A percentile compares a stretch with the other conserved stretches of the same genome.
Evolutionary conservation across 2,329 filamentous ascomycete species (phyloP).

Genomic region (Neodidymelliopsis sp.): DNA sequence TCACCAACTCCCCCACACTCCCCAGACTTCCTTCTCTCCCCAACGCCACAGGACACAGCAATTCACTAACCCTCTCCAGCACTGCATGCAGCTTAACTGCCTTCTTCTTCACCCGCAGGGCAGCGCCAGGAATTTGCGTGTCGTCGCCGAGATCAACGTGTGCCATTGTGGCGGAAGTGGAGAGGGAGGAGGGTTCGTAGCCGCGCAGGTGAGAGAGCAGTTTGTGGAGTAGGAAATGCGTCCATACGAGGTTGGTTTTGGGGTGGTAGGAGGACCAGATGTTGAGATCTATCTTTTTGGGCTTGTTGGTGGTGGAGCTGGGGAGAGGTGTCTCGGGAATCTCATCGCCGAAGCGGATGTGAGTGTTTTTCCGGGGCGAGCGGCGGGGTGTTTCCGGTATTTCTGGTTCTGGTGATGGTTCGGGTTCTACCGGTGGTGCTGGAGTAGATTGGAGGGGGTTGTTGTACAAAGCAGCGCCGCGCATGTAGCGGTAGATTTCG

Average conservation of each 20-base stretch:
- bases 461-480: conserved; percentile 53
- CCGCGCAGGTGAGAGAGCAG: conserved; percentile 55
- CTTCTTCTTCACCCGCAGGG: conserved; percentile 41
- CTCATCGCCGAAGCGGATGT: conserved; percentile 35
- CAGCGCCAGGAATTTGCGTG: conserved; percentile 14
- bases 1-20: conserved; percentile 46
- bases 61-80: conserved; percentile 45
- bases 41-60: conserved; percentile 51
- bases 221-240: conserved; percentile 66
- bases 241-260: conserved; percentile 69
- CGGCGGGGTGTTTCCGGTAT: conserved; percentile 25
- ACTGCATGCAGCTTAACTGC: conserved; percentile 49
- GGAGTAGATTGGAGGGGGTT: conserved; percentile 48
- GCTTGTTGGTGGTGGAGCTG: conserved; percentile 9
- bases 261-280: conserved; percentile 65
- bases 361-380: conserved; percentile 36
- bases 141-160: conserved; percentile 21
- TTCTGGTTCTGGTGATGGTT: conserved; percentile 10
- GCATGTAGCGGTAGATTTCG: conserved; percentile 64
- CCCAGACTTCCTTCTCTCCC: conserved; percentile 29
- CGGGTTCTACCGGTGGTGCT: background rate
- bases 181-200: conserved; percentile 29
- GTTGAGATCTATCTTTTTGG: background rate
- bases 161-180: conserved; percentile 22
- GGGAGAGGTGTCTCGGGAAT: conserved; percentile 11